Evolutionary conservation across 2,329 filamentous ascomycete species (phyloP).

Genomic region (Alternaria infectoria): DNA sequence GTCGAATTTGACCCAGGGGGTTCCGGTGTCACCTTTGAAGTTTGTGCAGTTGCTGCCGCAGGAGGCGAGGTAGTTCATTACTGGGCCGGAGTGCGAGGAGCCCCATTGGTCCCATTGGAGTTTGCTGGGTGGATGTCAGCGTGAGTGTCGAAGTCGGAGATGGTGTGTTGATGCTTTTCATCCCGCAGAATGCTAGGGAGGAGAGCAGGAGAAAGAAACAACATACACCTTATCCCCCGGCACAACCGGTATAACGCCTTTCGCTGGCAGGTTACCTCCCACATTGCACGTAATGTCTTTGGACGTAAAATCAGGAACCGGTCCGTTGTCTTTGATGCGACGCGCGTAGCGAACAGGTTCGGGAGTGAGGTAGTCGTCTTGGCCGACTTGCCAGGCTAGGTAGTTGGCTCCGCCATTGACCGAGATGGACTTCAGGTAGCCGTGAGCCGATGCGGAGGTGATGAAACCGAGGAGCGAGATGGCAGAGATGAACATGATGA

Average conservation of each 20-base stretch:
- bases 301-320: slow-evolving; percentile 24
- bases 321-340: slow-evolving; percentile 21
- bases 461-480: not conserved
- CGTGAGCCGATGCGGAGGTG: not conserved
- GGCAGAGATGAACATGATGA: not conserved
- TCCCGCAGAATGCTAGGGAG: too few species aligned
- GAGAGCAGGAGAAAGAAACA: not conserved
- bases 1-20: slow-evolving; percentile 48
- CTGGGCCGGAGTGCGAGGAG: slow-evolving; percentile 43
- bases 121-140: slow-evolving; percentile 17
- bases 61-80: slow-evolving; percentile 48
- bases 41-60: slow-evolving; percentile 40
- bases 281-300: slow-evolving; percentile 28
- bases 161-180: not conserved
- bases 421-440: slow-evolving; percentile 23
- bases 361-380: slow-evolving; percentile 23
- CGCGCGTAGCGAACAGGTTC: slow-evolving; percentile 22
- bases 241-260: slow-evolving; percentile 26
- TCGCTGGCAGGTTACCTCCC: slow-evolving; percentile 30
- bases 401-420: slow-evolving; percentile 18
- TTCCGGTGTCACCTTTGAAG: slow-evolving; percentile 44
- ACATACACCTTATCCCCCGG: slow-evolving; percentile 31
- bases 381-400: slow-evolving; percentile 22
- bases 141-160: too few species aligned
- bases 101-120: slow-evolving; percentile 44